These are phyloP conservation scores for Atkinsonella hypoxylon DNA, from an alignment of 2,329 filamentous ascomycete genomes.

Conservation along the genomic window DNA sequence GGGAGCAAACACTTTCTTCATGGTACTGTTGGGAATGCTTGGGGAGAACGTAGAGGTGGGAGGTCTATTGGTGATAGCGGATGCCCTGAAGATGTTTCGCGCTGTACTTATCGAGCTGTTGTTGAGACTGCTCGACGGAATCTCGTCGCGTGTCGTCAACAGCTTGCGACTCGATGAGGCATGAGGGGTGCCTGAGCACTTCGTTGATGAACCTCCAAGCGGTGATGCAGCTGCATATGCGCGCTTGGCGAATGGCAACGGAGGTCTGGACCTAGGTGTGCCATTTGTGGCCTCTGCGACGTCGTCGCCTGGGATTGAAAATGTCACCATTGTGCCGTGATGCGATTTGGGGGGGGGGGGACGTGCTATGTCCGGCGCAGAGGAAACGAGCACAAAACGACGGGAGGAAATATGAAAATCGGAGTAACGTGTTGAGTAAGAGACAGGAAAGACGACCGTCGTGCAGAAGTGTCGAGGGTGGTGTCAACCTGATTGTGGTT, in stretches of 20 bases:
- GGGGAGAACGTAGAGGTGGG: conserved; percentile 30
- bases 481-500: not conserved
- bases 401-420: not conserved
- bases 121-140: conserved; percentile 23
- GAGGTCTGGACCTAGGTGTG: conserved; percentile 28
- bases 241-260: conserved; percentile 32
- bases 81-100: conserved; percentile 31
- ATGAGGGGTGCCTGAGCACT: conserved; percentile 27
- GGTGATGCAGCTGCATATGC: conserved; percentile 27
- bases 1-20: conserved; percentile 36
- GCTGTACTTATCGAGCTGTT: conserved; percentile 23
- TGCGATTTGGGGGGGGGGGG: not conserved
- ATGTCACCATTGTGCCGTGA: conserved; percentile 23
- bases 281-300: conserved; percentile 18
- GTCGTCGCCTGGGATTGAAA: conserved; percentile 25
- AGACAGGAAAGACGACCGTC: not conserved
- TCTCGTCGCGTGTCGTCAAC: conserved; percentile 23
- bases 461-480: not conserved
- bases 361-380: not conserved
- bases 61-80: conserved; percentile 23
- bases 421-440: not conserved
- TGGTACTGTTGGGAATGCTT: conserved; percentile 29
- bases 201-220: conserved; percentile 14
- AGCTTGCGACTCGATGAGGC: conserved; percentile 24
- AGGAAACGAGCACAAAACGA: not conserved